phyloP scores from a whole-genome alignment of 1,284 basidiomycete species.

The Cryptococcus sp. region DNA sequence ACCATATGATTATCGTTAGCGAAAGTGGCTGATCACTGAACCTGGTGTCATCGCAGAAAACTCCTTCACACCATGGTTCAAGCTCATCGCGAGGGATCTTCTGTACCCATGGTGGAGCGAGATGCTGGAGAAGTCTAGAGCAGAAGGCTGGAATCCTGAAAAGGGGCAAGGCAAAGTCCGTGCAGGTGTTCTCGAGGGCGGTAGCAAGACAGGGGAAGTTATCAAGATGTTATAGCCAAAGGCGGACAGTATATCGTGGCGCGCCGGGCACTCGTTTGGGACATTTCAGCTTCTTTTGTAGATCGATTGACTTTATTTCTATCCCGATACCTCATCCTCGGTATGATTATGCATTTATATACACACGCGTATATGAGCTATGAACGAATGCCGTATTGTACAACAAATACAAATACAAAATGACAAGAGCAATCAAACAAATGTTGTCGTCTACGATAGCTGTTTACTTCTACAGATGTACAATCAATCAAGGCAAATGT shows the following conservation, averaged over 20 bases:
- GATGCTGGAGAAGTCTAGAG: conserved; percentile 62
- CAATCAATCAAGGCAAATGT: too few species aligned
- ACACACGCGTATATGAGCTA: too few species aligned
- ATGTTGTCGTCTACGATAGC: too few species aligned
- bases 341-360: too few species aligned
- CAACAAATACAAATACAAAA: too few species aligned
- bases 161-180: conserved; percentile 39
- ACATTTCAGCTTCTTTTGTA: background rate
- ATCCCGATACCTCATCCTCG: too few species aligned
- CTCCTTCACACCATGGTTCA: conserved; percentile 99
- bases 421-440: too few species aligned
- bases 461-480: too few species aligned
- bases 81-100: conserved; percentile 94
- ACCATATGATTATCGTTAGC: background rate
- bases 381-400: too few species aligned
- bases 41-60: conserved; percentile 59
- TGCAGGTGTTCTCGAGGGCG: conserved; percentile 40
- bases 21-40: too few species aligned
- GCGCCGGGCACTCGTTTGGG: background rate
- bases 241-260: background rate
- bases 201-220: conserved; percentile 62
- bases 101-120: conserved; percentile 99
- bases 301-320: too few species aligned
- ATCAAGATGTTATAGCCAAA: conserved; percentile 69
- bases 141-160: conserved; percentile 63